phyloP scores from a whole-genome alignment of 1,284 basidiomycete species.

The Ustilago esculenta region DNA sequence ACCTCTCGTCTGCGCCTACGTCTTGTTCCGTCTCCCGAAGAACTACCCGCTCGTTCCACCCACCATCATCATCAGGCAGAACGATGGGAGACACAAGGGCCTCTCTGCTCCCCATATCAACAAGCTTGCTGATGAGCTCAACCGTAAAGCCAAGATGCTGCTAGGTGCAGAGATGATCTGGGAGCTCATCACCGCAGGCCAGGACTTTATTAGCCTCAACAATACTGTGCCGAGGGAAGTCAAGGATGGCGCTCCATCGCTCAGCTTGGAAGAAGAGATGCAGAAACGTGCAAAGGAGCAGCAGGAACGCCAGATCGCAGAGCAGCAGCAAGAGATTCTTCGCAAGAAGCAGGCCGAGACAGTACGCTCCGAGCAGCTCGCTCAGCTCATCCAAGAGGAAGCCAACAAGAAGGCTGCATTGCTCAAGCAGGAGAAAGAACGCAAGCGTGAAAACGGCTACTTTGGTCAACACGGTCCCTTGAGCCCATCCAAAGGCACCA shows the following conservation, averaged over 20 bases:
- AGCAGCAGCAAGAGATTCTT: conserved; percentile 32
- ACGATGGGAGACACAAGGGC: conserved; percentile 47
- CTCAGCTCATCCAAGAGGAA: conserved; percentile 54
- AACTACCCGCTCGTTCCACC: conserved; percentile 57
- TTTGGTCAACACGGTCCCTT: conserved; percentile 23
- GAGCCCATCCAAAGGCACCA: conserved; percentile 17
- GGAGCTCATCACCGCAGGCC: conserved; percentile 61
- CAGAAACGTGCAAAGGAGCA: conserved; percentile 53
- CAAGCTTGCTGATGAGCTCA: conserved; percentile 44
- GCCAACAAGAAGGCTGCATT: conserved; percentile 49
- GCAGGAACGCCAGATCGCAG: conserved; percentile 38
- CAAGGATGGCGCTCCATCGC: conserved; percentile 39
- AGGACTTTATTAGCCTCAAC: conserved; percentile 60
- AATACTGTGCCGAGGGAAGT: conserved; percentile 36
- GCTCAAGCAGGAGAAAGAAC: conserved; percentile 49
- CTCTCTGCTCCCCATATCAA: conserved; percentile 35
- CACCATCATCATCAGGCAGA: conserved; percentile 46
- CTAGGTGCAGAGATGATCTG: conserved; percentile 67
- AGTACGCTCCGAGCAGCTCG: conserved; percentile 52
- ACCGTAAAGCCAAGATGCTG: conserved; percentile 49
- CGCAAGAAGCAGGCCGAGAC: conserved; percentile 41
- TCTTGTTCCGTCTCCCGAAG: conserved; percentile 55
- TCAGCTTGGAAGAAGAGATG: conserved; percentile 64
- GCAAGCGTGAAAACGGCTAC: conserved; percentile 41
- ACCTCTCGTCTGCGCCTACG: conserved; percentile 44